These are phyloP conservation scores for Podila verticillata DNA, from an alignment of 192 early-diverging fungal genomes.

Conservation along the genomic window DNA sequence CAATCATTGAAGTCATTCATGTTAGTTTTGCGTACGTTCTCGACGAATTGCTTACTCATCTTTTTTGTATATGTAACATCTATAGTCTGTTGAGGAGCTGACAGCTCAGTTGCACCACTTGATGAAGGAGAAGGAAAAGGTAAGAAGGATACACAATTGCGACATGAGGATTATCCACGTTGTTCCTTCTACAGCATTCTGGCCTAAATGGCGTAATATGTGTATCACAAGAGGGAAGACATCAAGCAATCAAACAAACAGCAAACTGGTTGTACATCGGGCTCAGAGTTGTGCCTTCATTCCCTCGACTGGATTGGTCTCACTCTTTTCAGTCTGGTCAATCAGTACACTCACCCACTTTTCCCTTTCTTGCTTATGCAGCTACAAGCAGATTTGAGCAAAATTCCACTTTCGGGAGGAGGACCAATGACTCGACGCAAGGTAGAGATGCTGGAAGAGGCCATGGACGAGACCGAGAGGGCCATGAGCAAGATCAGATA, in stretches of 20 bases:
- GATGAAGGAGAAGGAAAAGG: slow-evolving; percentile 57
- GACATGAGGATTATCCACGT: background rate
- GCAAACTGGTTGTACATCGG: no score
- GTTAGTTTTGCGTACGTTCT: background rate
- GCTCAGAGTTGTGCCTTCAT: no score
- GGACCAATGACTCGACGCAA: slow-evolving; percentile 58
- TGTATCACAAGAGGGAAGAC: no score
- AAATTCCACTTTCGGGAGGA: slow-evolving; percentile 62
- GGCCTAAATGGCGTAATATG: no score
- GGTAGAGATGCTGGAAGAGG: slow-evolving; percentile 58
- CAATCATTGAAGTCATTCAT: background rate
- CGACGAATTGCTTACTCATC: background rate
- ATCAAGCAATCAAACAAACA: no score
- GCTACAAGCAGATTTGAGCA: slow-evolving; percentile 59
- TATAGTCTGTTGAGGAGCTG: slow-evolving; percentile 46
- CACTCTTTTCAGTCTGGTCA: background rate
- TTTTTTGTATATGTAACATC: background rate
- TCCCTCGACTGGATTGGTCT: background rate
- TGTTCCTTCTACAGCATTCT: slow-evolving; percentile 2
- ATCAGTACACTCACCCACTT: background rate
- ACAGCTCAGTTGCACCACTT: slow-evolving; percentile 53
- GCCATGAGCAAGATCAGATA: slow-evolving; percentile 60
- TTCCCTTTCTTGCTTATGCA: slow-evolving; percentile 15
- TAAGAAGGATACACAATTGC: slow-evolving; percentile 6
- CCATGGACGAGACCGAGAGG: slow-evolving; percentile 60